Percentiles rank a stretch among this genome's conserved stretches.
These are phyloP conservation scores for Colletotrichum cereale DNA, from an alignment of 2,329 filamentous ascomycete species.

Conservation along the genomic window DNA sequence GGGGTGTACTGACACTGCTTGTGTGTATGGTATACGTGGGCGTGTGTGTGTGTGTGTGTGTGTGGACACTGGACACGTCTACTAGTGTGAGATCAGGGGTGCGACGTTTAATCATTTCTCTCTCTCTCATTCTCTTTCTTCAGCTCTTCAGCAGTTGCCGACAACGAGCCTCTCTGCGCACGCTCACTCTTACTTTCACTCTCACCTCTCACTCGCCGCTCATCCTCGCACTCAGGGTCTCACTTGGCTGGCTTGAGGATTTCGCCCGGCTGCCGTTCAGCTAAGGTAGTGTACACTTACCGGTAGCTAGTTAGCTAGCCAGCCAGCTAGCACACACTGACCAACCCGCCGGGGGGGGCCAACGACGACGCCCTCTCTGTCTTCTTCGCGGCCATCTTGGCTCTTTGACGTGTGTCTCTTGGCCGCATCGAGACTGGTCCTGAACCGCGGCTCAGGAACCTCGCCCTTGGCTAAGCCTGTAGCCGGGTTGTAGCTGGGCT, in stretches of 20 bases:
- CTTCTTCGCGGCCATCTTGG: not conserved
- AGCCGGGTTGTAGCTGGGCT: conserved; percentile 26
- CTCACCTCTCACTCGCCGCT: not conserved
- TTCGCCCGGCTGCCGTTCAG: conserved; percentile 5
- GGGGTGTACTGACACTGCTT: no score
- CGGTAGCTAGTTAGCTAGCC: not conserved
- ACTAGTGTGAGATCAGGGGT: conserved; percentile 24
- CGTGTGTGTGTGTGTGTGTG: not conserved
- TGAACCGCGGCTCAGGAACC: conserved; percentile 16
- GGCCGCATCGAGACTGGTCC: not conserved
- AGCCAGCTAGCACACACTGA: not conserved
- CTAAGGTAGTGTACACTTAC: not conserved
- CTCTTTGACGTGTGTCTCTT: conserved; percentile 10
- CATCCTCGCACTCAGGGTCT: not conserved
- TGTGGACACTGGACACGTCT: conserved; percentile 39
- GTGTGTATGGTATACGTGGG: not conserved
- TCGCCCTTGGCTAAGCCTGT: conserved; percentile 19
- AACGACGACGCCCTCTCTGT: not conserved
- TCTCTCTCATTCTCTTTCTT: not conserved
- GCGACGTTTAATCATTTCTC: conserved; percentile 12
- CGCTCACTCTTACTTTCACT: conserved; percentile 4
- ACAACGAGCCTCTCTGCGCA: not conserved
- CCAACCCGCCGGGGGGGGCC: no score
- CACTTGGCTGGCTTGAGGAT: not conserved
- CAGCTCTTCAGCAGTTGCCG: not conserved